Percentiles rank a stretch among this genome's conserved stretches.
phyloP scores from a whole-genome alignment of 257 asterid genomes.

The Plantago major region DNA sequence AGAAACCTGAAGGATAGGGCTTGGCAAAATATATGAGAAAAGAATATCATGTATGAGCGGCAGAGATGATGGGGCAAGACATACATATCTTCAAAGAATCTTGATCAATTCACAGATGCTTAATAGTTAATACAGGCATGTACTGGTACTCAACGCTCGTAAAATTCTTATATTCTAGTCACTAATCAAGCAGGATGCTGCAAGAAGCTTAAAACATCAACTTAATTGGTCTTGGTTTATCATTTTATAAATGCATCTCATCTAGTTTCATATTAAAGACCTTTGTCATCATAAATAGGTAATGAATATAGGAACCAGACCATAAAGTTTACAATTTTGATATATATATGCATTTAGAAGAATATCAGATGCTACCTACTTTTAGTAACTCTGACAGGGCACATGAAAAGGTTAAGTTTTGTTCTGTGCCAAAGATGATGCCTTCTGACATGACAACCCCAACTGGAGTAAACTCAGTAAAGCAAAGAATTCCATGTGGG shows the following conservation, averaged over 20 bases:
- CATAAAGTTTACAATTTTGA: neutral
- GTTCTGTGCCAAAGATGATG: no score
- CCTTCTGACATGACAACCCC: neutral
- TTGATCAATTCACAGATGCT: conserved; percentile 5
- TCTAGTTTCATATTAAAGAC: no score
- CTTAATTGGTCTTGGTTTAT: no score
- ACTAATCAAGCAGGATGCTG: no score
- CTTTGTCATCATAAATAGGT: no score
- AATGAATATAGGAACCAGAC: no score
- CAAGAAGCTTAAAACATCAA: no score
- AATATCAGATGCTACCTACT: conserved; percentile 11
- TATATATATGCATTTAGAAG: neutral
- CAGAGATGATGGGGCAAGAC: neutral
- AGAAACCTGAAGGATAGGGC: conserved; percentile 17
- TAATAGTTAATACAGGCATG: conserved; percentile 12
- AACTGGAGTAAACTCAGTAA: neutral
- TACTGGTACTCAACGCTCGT: no score
- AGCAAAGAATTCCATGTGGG: conserved; percentile 7
- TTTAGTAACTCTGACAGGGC: conserved; percentile 13
- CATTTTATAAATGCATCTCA: no score
- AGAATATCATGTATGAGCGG: neutral
- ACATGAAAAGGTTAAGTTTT: neutral
- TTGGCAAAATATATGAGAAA: conserved; percentile 5
- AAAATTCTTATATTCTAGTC: no score
- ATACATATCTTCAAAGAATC: conserved; percentile 14